Percentiles rank a stretch among this genome's conserved stretches.
These are phyloP conservation scores for Botrytis porri DNA, from an alignment of 2,329 filamentous ascomycete species.

Conservation along the genomic window DNA sequence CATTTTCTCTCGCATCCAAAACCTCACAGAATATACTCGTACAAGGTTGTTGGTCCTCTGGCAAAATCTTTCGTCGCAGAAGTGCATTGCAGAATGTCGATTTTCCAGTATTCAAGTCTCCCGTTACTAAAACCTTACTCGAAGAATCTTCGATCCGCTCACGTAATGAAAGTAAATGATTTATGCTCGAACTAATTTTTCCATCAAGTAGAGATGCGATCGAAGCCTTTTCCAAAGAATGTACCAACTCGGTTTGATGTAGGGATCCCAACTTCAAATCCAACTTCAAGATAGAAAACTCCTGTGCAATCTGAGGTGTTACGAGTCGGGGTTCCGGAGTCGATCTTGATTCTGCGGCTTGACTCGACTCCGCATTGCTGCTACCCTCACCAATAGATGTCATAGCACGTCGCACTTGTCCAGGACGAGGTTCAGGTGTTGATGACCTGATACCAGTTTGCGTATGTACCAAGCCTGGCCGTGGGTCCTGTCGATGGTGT, in stretches of 20 bases:
- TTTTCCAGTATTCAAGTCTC: constrained; percentile 95
- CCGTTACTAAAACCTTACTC: constrained; percentile 94
- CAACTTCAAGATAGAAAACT: constrained; percentile 93
- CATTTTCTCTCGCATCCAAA: constrained; percentile 86
- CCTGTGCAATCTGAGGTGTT: constrained; percentile 87
- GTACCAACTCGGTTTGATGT: constrained; percentile 85
- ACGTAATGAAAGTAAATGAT: constrained; percentile 79
- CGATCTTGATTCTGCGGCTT: constrained; percentile 59
- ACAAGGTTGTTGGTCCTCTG: constrained; percentile 96
- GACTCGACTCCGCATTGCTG: constrained; percentile 66
- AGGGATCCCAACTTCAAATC: constrained; percentile 87
- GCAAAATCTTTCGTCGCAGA: constrained; percentile 83
- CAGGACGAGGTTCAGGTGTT: constrained; percentile 44
- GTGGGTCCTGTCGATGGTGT: constrained; percentile 48
- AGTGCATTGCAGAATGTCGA: constrained; percentile 99
- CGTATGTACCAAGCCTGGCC: constrained; percentile 62
- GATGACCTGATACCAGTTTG: constrained; percentile 50
- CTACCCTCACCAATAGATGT: constrained; percentile 64
- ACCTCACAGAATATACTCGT: constrained; percentile 99
- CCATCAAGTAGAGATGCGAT: constrained; percentile 88
- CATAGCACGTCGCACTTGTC: constrained; percentile 62
- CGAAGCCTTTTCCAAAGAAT: constrained; percentile 88
- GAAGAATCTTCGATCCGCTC: constrained; percentile 96
- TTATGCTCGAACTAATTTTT: constrained; percentile 90
- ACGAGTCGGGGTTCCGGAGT: constrained; percentile 75